Evolutionary conservation across 768 basidiomycete species (phyloP).

Genomic region (Rhizopogon vesiculosus): DNA sequence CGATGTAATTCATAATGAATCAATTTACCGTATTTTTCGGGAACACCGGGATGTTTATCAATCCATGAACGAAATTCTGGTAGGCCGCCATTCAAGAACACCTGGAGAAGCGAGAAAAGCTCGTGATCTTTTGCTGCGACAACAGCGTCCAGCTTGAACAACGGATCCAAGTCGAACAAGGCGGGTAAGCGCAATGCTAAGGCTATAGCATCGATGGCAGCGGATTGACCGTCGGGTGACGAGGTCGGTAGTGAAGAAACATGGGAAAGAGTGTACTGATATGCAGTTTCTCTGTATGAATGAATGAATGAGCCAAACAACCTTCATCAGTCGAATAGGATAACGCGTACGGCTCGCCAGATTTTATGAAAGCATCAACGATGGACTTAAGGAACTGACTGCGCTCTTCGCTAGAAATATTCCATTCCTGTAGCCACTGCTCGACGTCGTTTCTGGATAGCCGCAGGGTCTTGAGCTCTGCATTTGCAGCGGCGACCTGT

Average conservation of each 20-base stretch:
- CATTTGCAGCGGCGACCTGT: conserved; percentile 50
- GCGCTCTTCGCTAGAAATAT: conserved; percentile 57
- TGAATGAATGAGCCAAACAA: background rate
- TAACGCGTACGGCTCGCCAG: conserved; percentile 54
- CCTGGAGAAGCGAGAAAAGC: conserved; percentile 68
- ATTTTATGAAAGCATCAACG: conserved; percentile 52
- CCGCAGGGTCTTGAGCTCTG: conserved; percentile 58
- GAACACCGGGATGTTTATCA: conserved; percentile 37
- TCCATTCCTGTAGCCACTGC: conserved; percentile 78
- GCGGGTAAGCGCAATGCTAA: conserved; percentile 60
- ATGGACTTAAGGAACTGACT: conserved; percentile 61
- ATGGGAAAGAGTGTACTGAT: conserved; percentile 60
- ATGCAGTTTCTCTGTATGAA: conserved; percentile 47
- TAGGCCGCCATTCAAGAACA: conserved; percentile 66
- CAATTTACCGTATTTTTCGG: conserved; percentile 57
- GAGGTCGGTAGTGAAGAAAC: conserved; percentile 55
- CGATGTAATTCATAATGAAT: background rate
- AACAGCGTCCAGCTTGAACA: conserved; percentile 74
- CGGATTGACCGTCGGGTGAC: conserved; percentile 45
- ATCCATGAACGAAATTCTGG: conserved; percentile 62
- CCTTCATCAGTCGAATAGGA: background rate
- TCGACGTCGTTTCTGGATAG: conserved; percentile 60
- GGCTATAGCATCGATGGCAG: conserved; percentile 58
- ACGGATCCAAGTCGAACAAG: conserved; percentile 76
- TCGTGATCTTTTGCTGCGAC: conserved; percentile 62